Evolutionary conservation across 2,329 filamentous ascomycete genomes (phyloP).

Genomic region (Trichoderma sp.): DNA sequence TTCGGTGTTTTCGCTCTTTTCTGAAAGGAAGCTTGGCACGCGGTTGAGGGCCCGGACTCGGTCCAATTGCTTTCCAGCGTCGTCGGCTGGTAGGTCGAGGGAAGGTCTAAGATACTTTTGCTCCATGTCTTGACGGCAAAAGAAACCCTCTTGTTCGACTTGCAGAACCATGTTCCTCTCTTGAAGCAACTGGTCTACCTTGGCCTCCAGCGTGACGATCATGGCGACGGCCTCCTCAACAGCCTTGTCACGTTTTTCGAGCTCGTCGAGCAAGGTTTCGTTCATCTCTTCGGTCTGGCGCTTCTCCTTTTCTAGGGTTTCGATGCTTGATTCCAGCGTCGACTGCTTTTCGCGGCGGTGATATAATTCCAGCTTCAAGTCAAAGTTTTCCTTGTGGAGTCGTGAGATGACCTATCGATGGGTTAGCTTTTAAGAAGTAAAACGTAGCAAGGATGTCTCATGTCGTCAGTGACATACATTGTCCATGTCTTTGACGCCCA

Average conservation of each 20-base stretch:
- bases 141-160: conserved; percentile 50
- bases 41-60: conserved; percentile 51
- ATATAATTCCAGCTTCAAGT: conserved; percentile 73
- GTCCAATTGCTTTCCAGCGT: conserved; percentile 35
- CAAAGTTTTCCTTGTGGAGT: conserved; percentile 76
- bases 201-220: conserved; percentile 68
- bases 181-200: conserved; percentile 56
- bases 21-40: conserved; percentile 69
- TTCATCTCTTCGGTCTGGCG: conserved; percentile 61
- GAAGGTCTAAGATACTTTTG: conserved; percentile 33
- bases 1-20: conserved; percentile 61
- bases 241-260: conserved; percentile 71
- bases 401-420: conserved; percentile 62
- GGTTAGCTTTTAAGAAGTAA: conserved; percentile 6
- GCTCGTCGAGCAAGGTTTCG: conserved; percentile 59
- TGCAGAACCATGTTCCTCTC: conserved; percentile 59
- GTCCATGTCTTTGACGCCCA: conserved; percentile 71
- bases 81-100: conserved; percentile 32
- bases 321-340: conserved; percentile 61
- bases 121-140: conserved; percentile 41
- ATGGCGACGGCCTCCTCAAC: conserved; percentile 71
- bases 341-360: conserved; percentile 69
- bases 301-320: conserved; percentile 58
- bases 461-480: conserved; percentile 49
- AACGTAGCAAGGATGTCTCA: neutral